Conservation (phyloP, 2,329 filamentous ascomycete species). For the Simplicillium sp. region DNA sequence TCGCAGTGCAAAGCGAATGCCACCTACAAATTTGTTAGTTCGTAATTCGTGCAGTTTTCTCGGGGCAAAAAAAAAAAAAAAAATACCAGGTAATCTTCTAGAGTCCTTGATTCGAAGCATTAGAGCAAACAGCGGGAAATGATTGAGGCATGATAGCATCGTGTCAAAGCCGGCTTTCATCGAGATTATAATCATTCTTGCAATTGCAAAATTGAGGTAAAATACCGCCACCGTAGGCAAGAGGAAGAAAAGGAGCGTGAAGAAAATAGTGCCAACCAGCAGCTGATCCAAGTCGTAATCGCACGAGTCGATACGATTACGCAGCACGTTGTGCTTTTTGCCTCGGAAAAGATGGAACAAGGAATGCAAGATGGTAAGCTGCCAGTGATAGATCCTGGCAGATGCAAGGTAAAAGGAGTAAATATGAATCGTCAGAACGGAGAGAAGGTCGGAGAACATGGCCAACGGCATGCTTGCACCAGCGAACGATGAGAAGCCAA, state of each 20-base stretch:
- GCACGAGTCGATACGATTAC: slow-evolving; percentile 96
- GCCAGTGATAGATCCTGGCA: slow-evolving; percentile 96
- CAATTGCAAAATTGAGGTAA: slow-evolving; percentile 90
- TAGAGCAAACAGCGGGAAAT: slow-evolving; percentile 92
- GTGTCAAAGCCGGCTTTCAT: slow-evolving; percentile 90
- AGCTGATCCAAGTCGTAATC: slow-evolving; percentile 98
- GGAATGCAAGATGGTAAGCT: slow-evolving; percentile 90
- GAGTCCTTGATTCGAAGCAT: slow-evolving; percentile 96
- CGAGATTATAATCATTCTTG: slow-evolving; percentile 89
- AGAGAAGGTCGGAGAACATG: slow-evolving; percentile 87
- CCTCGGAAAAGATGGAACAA: slow-evolving; percentile 98
- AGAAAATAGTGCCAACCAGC: slow-evolving; percentile 89
- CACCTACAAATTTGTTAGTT: slow-evolving; percentile 22
- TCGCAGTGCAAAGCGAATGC: slow-evolving; percentile 83
- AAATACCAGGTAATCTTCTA: slow-evolving; percentile 68
- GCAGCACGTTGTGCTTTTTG: slow-evolving; percentile 93
- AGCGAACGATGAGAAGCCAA: slow-evolving; percentile 90
- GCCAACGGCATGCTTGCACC: slow-evolving; percentile 96
- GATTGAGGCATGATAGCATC: slow-evolving; percentile 84
- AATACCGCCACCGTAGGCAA: slow-evolving; percentile 93
- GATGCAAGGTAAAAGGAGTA: slow-evolving; percentile 98
- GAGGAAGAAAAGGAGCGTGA: slow-evolving; percentile 90
- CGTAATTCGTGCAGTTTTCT: no score
- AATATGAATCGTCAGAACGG: slow-evolving; percentile 86
- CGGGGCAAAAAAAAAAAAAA: background rate